These are phyloP conservation scores for Quercus rubra DNA, from an alignment of 306 rosid genomes.

Conservation along the genomic window DNA sequence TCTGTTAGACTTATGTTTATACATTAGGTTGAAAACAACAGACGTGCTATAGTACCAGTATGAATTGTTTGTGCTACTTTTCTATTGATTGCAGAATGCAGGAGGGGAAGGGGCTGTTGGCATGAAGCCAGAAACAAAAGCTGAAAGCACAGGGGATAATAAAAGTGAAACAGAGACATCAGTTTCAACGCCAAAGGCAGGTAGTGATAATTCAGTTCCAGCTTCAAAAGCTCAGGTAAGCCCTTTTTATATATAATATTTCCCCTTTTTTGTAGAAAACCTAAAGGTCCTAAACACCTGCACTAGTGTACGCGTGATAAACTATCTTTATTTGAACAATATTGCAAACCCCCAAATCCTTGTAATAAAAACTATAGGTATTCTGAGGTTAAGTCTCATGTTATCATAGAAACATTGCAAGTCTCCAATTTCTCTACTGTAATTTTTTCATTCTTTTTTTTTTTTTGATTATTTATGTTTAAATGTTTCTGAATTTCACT, in stretches of 20 bases:
- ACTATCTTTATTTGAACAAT: not conserved
- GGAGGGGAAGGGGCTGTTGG: constrained; percentile 31
- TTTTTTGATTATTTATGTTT: constrained; percentile 10
- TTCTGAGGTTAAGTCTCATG: not conserved
- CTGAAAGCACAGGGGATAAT: constrained; percentile 34
- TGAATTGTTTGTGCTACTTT: not conserved
- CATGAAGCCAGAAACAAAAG: constrained; percentile 47
- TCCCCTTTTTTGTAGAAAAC: not conserved
- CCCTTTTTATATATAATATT: not conserved
- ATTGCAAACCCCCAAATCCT: not conserved
- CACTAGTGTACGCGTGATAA: not conserved
- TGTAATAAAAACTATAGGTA: not conserved
- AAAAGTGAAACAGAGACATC: constrained; percentile 42
- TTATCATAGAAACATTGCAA: not conserved
- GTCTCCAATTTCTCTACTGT: not conserved
- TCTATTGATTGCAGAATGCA: constrained; percentile 28
- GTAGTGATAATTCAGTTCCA: constrained; percentile 40
- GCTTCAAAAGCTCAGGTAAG: constrained; percentile 58
- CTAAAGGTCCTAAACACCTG: not conserved
- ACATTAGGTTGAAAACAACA: constrained; percentile 10
- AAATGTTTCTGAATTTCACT: not conserved
- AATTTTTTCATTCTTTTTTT: not conserved
- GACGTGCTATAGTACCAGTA: not conserved
- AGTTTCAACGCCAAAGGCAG: constrained; percentile 40
- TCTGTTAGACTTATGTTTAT: constrained; percentile 27